Conservation (phyloP, 257 asterid genomes). For the Solanum bukasovii region DNA sequence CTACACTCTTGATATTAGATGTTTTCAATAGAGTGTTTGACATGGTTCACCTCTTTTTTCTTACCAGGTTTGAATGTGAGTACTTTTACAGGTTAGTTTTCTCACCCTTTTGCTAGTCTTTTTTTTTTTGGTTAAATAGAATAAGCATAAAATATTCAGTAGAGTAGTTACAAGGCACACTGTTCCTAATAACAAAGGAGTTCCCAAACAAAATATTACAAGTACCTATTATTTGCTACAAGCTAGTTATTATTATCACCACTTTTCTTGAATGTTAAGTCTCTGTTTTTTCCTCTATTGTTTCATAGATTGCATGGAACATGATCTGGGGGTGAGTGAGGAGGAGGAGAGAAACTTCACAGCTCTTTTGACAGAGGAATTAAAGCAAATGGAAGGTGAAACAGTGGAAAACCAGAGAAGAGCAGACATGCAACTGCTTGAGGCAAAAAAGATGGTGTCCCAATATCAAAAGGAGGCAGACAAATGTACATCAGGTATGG, state of each 20-base stretch:
- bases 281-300: not conserved
- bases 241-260: not conserved
- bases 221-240: not conserved
- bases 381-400: constrained; percentile 3
- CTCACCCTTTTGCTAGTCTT: not conserved
- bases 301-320: constrained; percentile 6
- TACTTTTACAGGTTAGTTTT: constrained; percentile 16
- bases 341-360: constrained; percentile 5
- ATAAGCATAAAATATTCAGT: not conserved
- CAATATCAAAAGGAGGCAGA: constrained; percentile 49
- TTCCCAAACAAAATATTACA: not conserved
- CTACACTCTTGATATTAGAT: not conserved
- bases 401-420: not conserved
- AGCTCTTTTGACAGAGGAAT: not conserved
- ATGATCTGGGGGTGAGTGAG: constrained; percentile 6
- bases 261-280: not conserved
- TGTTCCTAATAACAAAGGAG: not conserved
- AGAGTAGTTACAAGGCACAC: not conserved
- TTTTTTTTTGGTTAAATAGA: too few relatives aligned
- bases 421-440: constrained; percentile 3
- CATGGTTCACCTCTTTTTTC: not conserved
- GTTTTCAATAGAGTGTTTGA: not conserved
- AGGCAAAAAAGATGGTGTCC: constrained; percentile 26
- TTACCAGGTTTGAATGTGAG: constrained; percentile 18
- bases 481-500: constrained; percentile 48